These are phyloP conservation scores for Clonostachys solani DNA, from an alignment of 2,329 filamentous ascomycete genomes.

Conservation along the genomic window DNA sequence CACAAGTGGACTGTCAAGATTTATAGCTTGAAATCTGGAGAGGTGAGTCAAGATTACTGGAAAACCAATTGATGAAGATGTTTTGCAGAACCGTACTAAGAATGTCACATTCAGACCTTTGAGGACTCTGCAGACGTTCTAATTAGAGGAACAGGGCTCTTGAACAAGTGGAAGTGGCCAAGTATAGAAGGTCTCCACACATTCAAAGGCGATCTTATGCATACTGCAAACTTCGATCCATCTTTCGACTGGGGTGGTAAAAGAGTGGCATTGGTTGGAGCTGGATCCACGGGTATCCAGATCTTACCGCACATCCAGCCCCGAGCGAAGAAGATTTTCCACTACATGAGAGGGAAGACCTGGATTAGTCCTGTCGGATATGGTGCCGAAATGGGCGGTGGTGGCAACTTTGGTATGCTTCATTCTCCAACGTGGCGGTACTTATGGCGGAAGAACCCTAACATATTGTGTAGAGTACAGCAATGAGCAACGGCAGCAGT, in stretches of 20 bases:
- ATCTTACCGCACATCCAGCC: conserved; percentile 31
- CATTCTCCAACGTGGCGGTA: no score
- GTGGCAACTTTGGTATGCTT: no score
- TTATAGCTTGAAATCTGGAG: no score
- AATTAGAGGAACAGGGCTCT: conserved; percentile 3
- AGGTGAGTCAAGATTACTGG: no score
- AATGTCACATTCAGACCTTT: conserved; percentile 29
- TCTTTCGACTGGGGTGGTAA: conserved; percentile 43
- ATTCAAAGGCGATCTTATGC: conserved; percentile 43
- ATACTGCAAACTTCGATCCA: conserved; percentile 48
- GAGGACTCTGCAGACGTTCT: conserved; percentile 33
- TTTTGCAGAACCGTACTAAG: no score
- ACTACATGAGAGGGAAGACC: conserved; percentile 35
- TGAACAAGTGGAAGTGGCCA: conserved; percentile 43
- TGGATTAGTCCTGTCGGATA: conserved; percentile 27
- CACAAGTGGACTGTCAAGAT: conserved; percentile 36
- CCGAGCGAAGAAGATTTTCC: conserved; percentile 28
- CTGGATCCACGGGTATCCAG: conserved; percentile 50
- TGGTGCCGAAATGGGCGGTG: neutral
- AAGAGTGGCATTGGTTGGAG: conserved; percentile 51
- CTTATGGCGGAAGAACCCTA: no score
- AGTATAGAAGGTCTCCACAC: conserved; percentile 35
- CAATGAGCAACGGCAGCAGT: neutral
- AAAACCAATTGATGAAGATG: no score
- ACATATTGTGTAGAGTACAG: no score